Evolutionary conservation across 2,329 filamentous ascomycete genomes (phyloP).

Genomic region (Fusarium subglutinans): DNA sequence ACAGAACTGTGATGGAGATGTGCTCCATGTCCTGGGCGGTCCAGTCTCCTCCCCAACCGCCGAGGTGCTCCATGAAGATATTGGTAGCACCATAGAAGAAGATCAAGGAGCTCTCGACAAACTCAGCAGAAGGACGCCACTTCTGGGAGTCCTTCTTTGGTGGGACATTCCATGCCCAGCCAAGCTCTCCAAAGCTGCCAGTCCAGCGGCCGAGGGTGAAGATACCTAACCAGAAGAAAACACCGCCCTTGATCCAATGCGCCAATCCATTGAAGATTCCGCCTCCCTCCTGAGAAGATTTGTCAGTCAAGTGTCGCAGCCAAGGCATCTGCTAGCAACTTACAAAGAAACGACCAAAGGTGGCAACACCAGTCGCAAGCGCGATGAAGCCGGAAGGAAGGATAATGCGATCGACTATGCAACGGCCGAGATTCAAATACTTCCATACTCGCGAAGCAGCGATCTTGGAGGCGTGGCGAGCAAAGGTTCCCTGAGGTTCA

Average conservation of each 20-base stretch:
- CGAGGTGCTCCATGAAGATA: conserved; percentile 90
- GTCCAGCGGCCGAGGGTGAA: conserved; percentile 89
- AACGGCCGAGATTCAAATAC: conserved; percentile 68
- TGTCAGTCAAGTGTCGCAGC: not conserved
- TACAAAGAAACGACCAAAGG: conserved; percentile 87
- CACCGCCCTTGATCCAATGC: conserved; percentile 92
- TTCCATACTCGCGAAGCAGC: conserved; percentile 66
- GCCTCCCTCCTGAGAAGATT: conserved; percentile 64
- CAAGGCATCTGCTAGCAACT: conserved; percentile 47
- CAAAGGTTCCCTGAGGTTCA: conserved; percentile 60
- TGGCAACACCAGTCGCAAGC: conserved; percentile 75
- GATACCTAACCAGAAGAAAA: conserved; percentile 94
- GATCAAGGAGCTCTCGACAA: conserved; percentile 88
- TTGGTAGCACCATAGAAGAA: conserved; percentile 90
- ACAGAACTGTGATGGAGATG: conserved; percentile 89
- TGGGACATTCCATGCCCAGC: conserved; percentile 95
- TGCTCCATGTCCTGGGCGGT: conserved; percentile 87
- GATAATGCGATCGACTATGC: conserved; percentile 78
- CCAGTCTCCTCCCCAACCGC: conserved; percentile 76
- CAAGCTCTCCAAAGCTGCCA: conserved; percentile 87
- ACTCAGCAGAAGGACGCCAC: conserved; percentile 84
- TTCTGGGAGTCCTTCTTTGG: conserved; percentile 65
- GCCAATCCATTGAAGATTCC: conserved; percentile 85
- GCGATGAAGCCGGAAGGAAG: conserved; percentile 80
- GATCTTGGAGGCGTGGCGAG: conserved; percentile 63